Base-by-base conservation (phyloP, 495 filamentous ascomycete genomes). In the Amorphotheca resinae region DNA sequence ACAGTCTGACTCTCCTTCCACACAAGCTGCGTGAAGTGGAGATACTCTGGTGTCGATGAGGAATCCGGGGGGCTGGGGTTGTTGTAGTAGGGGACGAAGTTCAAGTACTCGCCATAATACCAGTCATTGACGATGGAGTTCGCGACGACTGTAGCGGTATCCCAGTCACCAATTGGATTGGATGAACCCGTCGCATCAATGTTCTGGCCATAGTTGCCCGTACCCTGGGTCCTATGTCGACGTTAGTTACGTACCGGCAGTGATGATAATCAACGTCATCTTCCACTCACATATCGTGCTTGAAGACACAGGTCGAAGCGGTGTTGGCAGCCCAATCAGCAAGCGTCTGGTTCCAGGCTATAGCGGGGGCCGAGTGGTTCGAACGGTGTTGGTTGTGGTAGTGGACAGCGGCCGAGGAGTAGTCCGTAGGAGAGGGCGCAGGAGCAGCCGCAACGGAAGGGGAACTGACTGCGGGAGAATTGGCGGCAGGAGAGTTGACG, bases 21-120 rank as follows among this genome's bases (percentile, higher is more conserved):
- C 28, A 96, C 73, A 18, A 95, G 68, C 67, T 94, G 86, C n/a
- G 82, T 75, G 68, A 84, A 84, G 61, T 98, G 89, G 44, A 88
- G 86, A 76, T 80, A 91, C 25, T 79, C 65, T 61, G 87, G 84
- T 59, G 70, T 58, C n/a, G n/a, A n/a, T n/a, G n/a, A n/a, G 50
- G 54, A 46, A 72, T 77, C 79, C 56, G 72, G 62, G 6, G 73
- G 69, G 21, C 53, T 63, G 28, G 48, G 41, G 37, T 59, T 36
- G 33, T 65, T 64, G 37, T 66, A 66, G 48, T 58, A 58, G 32
- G 46, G 42, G 18, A 57, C 54, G 55, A 61, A 72, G 32, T 38
- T 39, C 42, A 57, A 47, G 42, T 79, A 66, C 62, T 95, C 87
- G 54, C 72, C 67, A 59, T 93, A 85, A 74, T 93, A 93, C 77